These are phyloP conservation scores for Thalia dealbata DNA, from an alignment of 176 grass and related monocot genomes.

Conservation along the genomic window DNA sequence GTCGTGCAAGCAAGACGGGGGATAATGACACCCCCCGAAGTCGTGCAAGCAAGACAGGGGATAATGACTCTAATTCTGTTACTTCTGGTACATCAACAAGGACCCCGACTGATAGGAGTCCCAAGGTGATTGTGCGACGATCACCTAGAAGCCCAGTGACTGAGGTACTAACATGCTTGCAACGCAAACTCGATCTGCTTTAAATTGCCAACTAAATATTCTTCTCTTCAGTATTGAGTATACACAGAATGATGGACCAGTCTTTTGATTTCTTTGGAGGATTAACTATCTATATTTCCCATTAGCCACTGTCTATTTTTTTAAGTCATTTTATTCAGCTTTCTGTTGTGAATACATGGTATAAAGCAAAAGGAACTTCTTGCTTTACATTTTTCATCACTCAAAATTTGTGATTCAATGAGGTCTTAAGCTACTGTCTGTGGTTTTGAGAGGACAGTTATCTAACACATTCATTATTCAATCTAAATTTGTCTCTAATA, in stretches of 20 bases:
- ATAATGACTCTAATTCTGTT: conserved; percentile 57
- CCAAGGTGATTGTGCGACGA: conserved; percentile 60
- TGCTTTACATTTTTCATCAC: background rate
- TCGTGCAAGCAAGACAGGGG: conserved; percentile 50
- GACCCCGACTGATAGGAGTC: conserved; percentile 62
- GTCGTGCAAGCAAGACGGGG: conserved; percentile 50
- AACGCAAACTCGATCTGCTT: background rate
- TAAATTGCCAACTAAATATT: background rate
- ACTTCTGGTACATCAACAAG: conserved; percentile 48
- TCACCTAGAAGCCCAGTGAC: conserved; percentile 82
- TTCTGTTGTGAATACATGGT: background rate
- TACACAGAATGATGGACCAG: background rate
- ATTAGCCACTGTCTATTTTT: background rate
- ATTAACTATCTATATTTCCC: background rate
- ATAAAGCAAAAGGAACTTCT: background rate
- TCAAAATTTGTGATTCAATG: background rate
- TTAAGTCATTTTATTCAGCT: background rate
- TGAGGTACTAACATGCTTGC: conserved; percentile 36
- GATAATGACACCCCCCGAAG: conserved; percentile 76
- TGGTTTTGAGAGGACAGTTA: background rate
- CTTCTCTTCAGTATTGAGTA: background rate
- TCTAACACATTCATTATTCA: background rate
- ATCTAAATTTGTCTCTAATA: background rate
- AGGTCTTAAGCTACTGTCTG: background rate
- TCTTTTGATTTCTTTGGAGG: background rate